Conservation (phyloP, 2,329 filamentous ascomycete genomes). For the Huntiella decipiens region DNA sequence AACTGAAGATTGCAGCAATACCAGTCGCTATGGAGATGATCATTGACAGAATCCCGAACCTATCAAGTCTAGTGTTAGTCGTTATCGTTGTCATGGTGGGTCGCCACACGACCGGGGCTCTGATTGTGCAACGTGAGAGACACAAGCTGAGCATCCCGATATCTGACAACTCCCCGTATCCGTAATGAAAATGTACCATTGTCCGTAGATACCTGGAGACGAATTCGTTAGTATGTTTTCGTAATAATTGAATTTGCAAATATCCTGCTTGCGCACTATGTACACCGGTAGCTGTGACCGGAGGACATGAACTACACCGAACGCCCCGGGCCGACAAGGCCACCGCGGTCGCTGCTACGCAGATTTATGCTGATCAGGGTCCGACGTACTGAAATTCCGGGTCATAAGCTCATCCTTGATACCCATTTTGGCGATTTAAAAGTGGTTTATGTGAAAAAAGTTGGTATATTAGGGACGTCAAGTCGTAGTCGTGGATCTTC, state of each 20-base stretch:
- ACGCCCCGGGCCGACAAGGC: no score
- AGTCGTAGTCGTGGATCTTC: not conserved
- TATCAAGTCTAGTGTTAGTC: slow-evolving; percentile 17
- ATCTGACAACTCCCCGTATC: no score
- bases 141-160: no score
- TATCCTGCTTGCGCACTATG: no score
- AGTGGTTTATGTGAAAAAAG: not conserved
- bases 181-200: slow-evolving; percentile 38
- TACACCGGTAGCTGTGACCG: no score
- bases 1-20: slow-evolving; percentile 47
- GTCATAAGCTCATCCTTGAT: slow-evolving; percentile 54
- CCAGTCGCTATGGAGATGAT: slow-evolving; percentile 51
- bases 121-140: no score
- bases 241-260: not conserved
- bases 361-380: no score
- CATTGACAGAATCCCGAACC: slow-evolving; percentile 53
- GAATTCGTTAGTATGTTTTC: slow-evolving; percentile 3
- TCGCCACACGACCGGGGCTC: not conserved
- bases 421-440: slow-evolving; percentile 34
- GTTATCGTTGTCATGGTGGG: not conserved
- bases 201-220: slow-evolving; percentile 47
- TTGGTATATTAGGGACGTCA: not conserved
- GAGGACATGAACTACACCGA: no score
- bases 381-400: slow-evolving; percentile 50
- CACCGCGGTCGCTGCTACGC: no score